Evolutionary conservation across 108 stramenopile genomes (phyloP).

Genomic region (Nannochloropsis oceanica): DNA sequence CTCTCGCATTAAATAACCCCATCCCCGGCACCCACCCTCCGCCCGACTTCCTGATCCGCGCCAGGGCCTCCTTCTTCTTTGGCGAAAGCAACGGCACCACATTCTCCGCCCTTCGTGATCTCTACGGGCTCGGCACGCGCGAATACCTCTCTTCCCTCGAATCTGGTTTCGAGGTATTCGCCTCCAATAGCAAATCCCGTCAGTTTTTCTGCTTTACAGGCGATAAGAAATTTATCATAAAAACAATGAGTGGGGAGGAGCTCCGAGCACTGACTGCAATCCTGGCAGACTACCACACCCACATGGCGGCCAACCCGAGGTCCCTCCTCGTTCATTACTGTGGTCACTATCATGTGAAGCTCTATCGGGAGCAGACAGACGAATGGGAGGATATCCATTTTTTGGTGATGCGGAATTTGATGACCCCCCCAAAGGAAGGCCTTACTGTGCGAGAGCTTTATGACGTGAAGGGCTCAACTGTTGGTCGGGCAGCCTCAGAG

Average conservation of each 20-base stretch:
- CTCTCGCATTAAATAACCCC: neutral
- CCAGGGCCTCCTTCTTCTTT: neutral
- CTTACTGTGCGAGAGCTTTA: neutral
- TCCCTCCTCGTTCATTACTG: neutral
- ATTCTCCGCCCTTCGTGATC: neutral
- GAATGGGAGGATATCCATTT: neutral
- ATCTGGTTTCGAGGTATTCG: neutral
- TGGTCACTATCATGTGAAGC: neutral
- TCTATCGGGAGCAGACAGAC: neutral
- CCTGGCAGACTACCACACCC: neutral
- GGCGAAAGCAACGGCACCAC: neutral
- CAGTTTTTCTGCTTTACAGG: neutral
- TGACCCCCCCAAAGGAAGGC: neutral
- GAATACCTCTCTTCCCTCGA: neutral
- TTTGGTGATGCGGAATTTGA: neutral
- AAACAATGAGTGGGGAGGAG: neutral
- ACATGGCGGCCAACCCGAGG: neutral
- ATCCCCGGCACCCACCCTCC: neutral
- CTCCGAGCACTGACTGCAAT: neutral
- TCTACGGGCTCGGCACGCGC: neutral
- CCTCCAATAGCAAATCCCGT: neutral
- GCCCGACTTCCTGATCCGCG: neutral
- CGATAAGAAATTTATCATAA: neutral
- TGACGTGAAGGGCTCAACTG: neutral
- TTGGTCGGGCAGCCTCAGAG: neutral